Evolutionary conservation across 768 basidiomycete species (phyloP).

Genomic region (Termitomyces sp.): DNA sequence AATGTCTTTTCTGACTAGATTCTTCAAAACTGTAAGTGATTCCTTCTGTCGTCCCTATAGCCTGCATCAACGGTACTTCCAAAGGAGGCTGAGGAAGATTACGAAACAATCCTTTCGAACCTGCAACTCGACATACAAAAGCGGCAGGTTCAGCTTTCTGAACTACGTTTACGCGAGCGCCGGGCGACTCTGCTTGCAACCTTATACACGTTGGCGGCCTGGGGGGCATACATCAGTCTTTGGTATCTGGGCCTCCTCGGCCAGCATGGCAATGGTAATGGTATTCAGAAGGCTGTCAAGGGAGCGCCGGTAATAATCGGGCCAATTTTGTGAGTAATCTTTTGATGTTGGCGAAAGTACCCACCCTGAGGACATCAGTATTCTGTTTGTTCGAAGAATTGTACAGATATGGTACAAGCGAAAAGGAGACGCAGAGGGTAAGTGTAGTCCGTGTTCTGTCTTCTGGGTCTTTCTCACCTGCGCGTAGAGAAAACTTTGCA

Average conservation of each 20-base stretch:
- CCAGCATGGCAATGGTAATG: conserved; percentile 18
- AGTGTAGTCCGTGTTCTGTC: conserved; percentile 5
- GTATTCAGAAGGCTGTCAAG: conserved; percentile 37
- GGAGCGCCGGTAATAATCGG: conserved; percentile 61
- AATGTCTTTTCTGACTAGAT: conserved; percentile 10
- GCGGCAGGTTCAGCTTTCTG: conserved; percentile 67
- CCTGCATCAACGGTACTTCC: not conserved
- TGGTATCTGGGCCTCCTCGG: conserved; percentile 62
- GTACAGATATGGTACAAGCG: conserved; percentile 81
- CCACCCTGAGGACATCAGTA: conserved; percentile 30
- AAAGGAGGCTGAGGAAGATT: conserved; percentile 63
- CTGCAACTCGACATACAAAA: conserved; percentile 68
- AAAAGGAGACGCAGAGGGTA: conserved; percentile 79
- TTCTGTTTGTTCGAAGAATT: conserved; percentile 72
- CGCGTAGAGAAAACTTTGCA: conserved; percentile 73
- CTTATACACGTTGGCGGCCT: conserved; percentile 67
- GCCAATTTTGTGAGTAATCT: conserved; percentile 64
- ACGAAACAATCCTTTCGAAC: conserved; percentile 63
- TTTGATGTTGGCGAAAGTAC: not conserved
- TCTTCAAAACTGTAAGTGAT: conserved; percentile 11
- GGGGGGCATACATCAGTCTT: conserved; percentile 65
- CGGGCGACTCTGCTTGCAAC: conserved; percentile 73
- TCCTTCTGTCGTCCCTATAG: not conserved
- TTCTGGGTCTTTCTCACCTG: not conserved
- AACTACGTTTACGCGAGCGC: conserved; percentile 82